phyloP scores from a whole-genome alignment of 208 protist genomes.

The Hexamita inflata region DNA sequence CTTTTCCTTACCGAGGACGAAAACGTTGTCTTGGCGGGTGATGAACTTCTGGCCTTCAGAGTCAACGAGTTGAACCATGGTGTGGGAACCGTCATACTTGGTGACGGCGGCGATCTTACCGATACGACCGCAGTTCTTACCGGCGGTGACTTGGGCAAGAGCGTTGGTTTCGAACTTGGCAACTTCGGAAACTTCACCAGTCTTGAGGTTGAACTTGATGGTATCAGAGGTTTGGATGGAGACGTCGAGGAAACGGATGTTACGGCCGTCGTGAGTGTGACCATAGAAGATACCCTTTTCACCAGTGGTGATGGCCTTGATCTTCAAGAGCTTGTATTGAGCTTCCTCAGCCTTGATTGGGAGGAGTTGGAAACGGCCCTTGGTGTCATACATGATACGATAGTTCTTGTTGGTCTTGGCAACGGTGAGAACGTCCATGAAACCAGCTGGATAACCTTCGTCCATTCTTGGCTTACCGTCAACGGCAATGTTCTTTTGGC shows the following conservation, averaged over 20 bases:
- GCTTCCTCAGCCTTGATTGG: slow-evolving; percentile 75
- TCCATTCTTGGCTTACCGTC: slow-evolving; percentile 87
- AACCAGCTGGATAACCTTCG: slow-evolving; percentile 84
- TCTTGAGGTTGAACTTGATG: slow-evolving; percentile 82
- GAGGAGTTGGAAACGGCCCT: slow-evolving; percentile 89
- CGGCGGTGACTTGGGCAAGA: slow-evolving; percentile 81
- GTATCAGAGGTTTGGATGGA: slow-evolving; percentile 79
- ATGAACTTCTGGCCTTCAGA: slow-evolving; percentile 72
- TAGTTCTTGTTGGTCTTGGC: slow-evolving; percentile 90
- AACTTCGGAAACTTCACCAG: slow-evolving; percentile 71
- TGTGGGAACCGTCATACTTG: slow-evolving; percentile 73
- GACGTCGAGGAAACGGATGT: slow-evolving; percentile 93
- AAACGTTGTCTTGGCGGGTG: slow-evolving; percentile 89
- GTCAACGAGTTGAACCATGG: slow-evolving; percentile 89
- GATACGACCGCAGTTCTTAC: slow-evolving; percentile 89
- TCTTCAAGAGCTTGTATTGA: slow-evolving; percentile 82
- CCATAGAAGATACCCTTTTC: slow-evolving; percentile 77
- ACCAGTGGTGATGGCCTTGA: slow-evolving; percentile 66
- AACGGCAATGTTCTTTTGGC: slow-evolving; percentile 77
- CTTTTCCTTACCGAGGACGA: slow-evolving; percentile 82
- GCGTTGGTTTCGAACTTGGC: slow-evolving; percentile 67
- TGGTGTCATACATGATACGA: slow-evolving; percentile 93
- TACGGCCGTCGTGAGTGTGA: slow-evolving; percentile 92
- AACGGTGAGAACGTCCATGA: slow-evolving; percentile 85
- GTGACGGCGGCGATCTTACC: slow-evolving; percentile 77